Percentiles rank a stretch among this genome's conserved stretches.
Evolutionary conservation across 257 asterid species (phyloP).

Genomic region (Verbascum thapsus): DNA sequence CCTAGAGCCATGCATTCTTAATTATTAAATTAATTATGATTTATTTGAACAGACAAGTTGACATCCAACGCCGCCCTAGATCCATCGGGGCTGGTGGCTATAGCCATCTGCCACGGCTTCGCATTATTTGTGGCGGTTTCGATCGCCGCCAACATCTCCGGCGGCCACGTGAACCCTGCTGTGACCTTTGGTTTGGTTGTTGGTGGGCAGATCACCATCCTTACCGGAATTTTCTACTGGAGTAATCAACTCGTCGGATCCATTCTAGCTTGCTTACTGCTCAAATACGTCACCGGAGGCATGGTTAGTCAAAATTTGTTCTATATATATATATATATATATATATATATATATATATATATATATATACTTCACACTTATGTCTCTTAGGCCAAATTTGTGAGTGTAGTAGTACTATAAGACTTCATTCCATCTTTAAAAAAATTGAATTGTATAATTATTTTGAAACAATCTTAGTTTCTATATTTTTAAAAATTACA

Average conservation of each 20-base stretch:
- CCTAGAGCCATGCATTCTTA: no score
- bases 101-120: constrained; percentile 73
- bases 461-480: no score
- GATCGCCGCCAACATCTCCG: constrained; percentile 85
- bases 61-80: constrained; percentile 66
- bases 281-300: constrained; percentile 79
- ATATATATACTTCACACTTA: no score
- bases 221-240: constrained; percentile 84
- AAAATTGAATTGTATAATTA: no score
- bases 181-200: constrained; percentile 84
- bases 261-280: constrained; percentile 60
- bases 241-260: constrained; percentile 82
- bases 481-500: no score
- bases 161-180: constrained; percentile 89
- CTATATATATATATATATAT: background rate
- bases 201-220: constrained; percentile 86
- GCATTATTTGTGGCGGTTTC: constrained; percentile 86
- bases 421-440: no score
- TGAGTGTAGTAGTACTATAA: no score
- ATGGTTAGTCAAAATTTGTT: constrained; percentile 46
- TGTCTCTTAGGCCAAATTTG: no score
- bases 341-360: no score
- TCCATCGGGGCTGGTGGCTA: constrained; percentile 76
- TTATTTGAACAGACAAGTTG: constrained; percentile 55
- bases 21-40: no score